Percentiles rank a stretch among this genome's conserved stretches.
These are phyloP conservation scores for Gracilaria gracilis DNA, from an alignment of 23 red algal species.

Conservation along the genomic window DNA sequence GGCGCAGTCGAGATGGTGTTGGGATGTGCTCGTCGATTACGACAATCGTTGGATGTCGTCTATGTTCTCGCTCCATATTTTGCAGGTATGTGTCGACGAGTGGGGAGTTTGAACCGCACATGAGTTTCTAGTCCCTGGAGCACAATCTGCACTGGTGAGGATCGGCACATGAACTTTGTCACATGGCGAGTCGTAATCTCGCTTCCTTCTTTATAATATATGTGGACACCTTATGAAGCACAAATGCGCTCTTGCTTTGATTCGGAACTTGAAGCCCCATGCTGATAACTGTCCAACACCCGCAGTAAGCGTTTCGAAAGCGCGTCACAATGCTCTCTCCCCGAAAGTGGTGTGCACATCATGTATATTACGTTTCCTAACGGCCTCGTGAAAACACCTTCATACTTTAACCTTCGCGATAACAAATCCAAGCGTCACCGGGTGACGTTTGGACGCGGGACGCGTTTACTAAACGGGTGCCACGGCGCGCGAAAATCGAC, in stretches of 20 bases:
- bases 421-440: too few species aligned
- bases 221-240: too few species aligned
- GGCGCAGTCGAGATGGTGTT: background rate
- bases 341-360: slow-evolving; percentile 76
- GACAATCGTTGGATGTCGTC: background rate
- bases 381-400: slow-evolving; percentile 76
- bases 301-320: slow-evolving; percentile 14
- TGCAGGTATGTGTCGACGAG: background rate
- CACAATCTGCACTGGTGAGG: too few species aligned
- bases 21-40: background rate
- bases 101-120: too few species aligned
- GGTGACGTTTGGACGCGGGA: too few species aligned
- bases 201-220: too few species aligned
- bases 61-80: too few species aligned
- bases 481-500: too few species aligned
- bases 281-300: background rate
- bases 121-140: too few species aligned
- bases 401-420: slow-evolving; percentile 15
- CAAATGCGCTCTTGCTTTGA: slow-evolving; percentile 15
- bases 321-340: background rate
- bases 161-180: too few species aligned
- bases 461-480: too few species aligned
- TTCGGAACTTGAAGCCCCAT: background rate
- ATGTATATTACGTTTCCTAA: slow-evolving; percentile 89
- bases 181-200: too few species aligned